Evolutionary conservation across 441 rosid genomes (phyloP).

Genomic region (Biscutella laevigata): DNA sequence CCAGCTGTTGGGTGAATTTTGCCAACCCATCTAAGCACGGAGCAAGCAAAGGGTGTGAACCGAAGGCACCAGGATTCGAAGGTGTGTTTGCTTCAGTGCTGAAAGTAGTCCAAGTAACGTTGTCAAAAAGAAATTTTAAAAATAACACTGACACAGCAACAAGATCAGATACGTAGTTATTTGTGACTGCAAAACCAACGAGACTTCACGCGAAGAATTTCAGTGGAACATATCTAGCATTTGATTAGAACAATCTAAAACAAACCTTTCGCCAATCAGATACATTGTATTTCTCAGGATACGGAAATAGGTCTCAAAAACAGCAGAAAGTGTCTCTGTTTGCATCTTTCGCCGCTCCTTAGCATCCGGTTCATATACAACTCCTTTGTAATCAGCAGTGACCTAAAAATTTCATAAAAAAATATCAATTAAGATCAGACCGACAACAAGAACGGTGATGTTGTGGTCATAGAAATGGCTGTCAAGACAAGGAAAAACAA

Average conservation of each 20-base stretch:
- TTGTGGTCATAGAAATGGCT: constrained; percentile 3
- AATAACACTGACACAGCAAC: not conserved
- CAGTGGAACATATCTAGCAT: not conserved
- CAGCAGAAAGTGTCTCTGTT: constrained; percentile 66
- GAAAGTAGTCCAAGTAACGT: constrained; percentile 7
- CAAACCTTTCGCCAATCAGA: constrained; percentile 46
- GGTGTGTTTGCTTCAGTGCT: constrained; percentile 43
- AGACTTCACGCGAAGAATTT: not conserved
- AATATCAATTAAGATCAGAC: constrained; percentile 2
- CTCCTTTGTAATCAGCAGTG: constrained; percentile 71
- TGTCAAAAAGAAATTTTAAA: not conserved
- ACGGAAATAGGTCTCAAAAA: constrained; percentile 88
- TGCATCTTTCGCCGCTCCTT: constrained; percentile 66
- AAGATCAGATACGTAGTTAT: not conserved
- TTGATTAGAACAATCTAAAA: not conserved
- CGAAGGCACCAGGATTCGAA: constrained; percentile 30
- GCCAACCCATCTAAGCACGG: constrained; percentile 82
- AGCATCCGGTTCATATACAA: constrained; percentile 50
- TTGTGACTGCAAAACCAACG: not conserved
- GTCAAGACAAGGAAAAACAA: not conserved
- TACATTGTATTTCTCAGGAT: constrained; percentile 66
- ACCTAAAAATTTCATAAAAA: constrained; percentile 36
- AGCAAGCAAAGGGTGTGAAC: constrained; percentile 62
- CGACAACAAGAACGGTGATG: not conserved
- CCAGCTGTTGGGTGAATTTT: constrained; percentile 75